These are phyloP conservation scores for Ilex asprella DNA, from an alignment of 257 asterid genomes.

Conservation along the genomic window DNA sequence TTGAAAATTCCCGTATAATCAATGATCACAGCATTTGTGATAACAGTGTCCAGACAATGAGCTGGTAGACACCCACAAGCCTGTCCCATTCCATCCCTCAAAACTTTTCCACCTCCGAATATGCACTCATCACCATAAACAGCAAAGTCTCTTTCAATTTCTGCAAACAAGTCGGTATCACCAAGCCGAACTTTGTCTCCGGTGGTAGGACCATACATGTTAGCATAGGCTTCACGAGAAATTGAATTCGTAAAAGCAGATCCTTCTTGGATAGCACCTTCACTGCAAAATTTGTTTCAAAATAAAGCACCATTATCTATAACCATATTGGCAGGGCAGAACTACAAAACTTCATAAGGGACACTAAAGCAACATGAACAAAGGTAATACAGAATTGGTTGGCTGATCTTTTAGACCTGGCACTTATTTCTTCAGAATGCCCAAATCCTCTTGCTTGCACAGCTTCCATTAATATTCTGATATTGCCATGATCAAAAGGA, in stretches of 20 bases:
- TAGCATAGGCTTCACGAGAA: constrained; percentile 70
- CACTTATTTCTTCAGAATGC: constrained; percentile 46
- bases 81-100: constrained; percentile 96
- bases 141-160: constrained; percentile 68
- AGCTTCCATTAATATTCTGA: constrained; percentile 41
- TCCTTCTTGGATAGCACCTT: constrained; percentile 50
- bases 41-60: constrained; percentile 77
- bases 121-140: constrained; percentile 89
- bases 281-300: constrained; percentile 45
- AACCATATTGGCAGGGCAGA: neutral
- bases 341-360: neutral
- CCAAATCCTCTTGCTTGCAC: constrained; percentile 42
- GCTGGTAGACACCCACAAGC: constrained; percentile 56
- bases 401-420: constrained; percentile 35
- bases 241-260: constrained; percentile 47
- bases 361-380: too few species aligned
- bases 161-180: constrained; percentile 84
- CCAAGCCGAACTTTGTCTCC: constrained; percentile 92
- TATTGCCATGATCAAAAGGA: constrained; percentile 35
- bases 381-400: too few species aligned
- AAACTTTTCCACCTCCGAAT: constrained; percentile 95
- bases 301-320: neutral
- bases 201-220: constrained; percentile 85
- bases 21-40: constrained; percentile 82
- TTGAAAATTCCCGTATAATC: constrained; percentile 87